Evolutionary conservation across 2,329 filamentous ascomycete genomes (phyloP).

Genomic region (Leptographium lundbergii): DNA sequence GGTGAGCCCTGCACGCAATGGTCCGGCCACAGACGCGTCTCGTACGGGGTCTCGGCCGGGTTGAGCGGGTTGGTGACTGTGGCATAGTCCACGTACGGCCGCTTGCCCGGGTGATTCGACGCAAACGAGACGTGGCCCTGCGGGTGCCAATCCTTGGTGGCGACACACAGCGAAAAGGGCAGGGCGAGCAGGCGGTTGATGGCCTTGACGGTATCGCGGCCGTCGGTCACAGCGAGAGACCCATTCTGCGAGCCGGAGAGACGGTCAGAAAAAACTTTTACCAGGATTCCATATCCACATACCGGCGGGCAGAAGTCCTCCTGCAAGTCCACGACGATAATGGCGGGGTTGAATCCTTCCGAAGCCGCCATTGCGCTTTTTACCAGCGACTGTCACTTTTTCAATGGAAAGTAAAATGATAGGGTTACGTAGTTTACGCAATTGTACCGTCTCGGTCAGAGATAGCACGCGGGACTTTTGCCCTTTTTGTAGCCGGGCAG

Average conservation of each 20-base stretch:
- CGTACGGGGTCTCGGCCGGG: slow-evolving; percentile 45
- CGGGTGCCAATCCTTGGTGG: slow-evolving; percentile 91
- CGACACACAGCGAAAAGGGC: slow-evolving; percentile 62
- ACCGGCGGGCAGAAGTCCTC: slow-evolving; percentile 92
- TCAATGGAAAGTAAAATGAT: neutral
- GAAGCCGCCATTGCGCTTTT: neutral
- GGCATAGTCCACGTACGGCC: slow-evolving; percentile 53
- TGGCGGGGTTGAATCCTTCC: slow-evolving; percentile 31
- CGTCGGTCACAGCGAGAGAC: slow-evolving; percentile 67
- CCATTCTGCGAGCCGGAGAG: slow-evolving; percentile 48
- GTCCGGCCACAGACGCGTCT: slow-evolving; percentile 69
- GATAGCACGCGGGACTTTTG: neutral
- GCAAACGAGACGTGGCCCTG: slow-evolving; percentile 78
- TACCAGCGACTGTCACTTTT: neutral
- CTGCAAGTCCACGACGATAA: slow-evolving; percentile 76
- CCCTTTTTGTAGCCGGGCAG: neutral
- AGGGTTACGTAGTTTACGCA: too few species aligned
- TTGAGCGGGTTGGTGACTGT: slow-evolving; percentile 56
- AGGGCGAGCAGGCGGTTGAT: slow-evolving; percentile 65
- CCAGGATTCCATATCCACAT: slow-evolving; percentile 21
- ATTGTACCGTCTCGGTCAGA: too few species aligned
- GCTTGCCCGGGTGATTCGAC: slow-evolving; percentile 55
- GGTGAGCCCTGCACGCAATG: slow-evolving; percentile 71
- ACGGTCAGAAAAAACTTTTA: neutral
- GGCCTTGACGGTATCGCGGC: slow-evolving; percentile 52